Base-by-base conservation (phyloP, 148 eudicot genomes). In the Chenopodium quinoa region DNA sequence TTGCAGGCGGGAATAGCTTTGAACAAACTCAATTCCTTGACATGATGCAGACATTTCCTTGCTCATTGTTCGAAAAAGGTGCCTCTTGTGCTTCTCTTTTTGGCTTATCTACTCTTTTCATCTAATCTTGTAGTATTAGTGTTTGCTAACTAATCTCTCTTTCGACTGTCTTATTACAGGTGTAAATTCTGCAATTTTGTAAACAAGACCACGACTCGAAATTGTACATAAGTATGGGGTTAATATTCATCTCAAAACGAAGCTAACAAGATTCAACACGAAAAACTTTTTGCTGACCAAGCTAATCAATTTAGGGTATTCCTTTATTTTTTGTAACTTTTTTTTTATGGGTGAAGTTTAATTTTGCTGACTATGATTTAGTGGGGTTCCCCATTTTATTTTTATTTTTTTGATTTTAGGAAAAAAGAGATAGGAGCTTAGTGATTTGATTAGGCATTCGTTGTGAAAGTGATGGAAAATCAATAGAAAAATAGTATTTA, bases 61-160 rank as follows among this genome's bases (percentile, higher is more conserved):
- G 89, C 91, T 77, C 90, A 75, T 56, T 75, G 27, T 84, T 84
- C 90, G 84, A 85, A 79, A 91, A 89, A 91, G 84, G 97, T 90
- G 22, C 31, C 82, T 65, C 75, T 81, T 73, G 75, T 84, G 73
- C 78, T 74, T 65, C 79, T 80, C 60, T 81, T 77, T 77, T 84
- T 76, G 65, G 47, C 56, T 22, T n/a, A n/a, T 70, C 68, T 31
- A 62, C 70, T 79, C 31, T 17, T 78, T 17, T 17, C 73, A 77
- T 46, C 78, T 60, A 34, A 58, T 75, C 75, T 52, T 31, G 79
- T 63, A 46, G 9, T 29, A 52, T 73, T 82, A 19, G 40, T 62
- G 73, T 78, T 62, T 23, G 66, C 83, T 86, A 73, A 87, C 9
- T 50, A 50, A 50, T 13, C 12, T 40, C 1, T 40, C 56, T 19